A percentile compares a stretch with the other conserved stretches of the same genome.
Evolutionary conservation across 768 basidiomycete genomes (phyloP).

Genomic region (Tephrocybe sp.): DNA sequence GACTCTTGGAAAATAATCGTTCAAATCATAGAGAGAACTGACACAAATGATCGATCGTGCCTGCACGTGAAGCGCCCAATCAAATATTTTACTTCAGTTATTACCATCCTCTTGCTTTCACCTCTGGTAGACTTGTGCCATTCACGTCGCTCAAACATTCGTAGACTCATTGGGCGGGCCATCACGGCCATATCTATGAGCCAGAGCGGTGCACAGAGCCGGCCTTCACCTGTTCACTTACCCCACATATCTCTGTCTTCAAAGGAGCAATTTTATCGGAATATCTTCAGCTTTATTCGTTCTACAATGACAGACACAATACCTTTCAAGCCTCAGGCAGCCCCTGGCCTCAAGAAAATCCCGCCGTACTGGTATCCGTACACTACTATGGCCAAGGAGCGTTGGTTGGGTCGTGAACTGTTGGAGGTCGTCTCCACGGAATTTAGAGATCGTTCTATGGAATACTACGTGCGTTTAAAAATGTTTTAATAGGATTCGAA

Average conservation of each 20-base stretch:
- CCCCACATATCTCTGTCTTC: constrained; percentile 50
- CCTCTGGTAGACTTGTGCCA: not conserved
- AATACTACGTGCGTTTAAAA: constrained; percentile 81
- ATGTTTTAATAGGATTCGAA: constrained; percentile 2
- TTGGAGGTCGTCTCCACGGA: constrained; percentile 93
- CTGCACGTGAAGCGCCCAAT: not conserved
- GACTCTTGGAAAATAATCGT: too few species aligned
- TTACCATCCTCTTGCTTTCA: not conserved
- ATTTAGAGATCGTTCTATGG: constrained; percentile 90
- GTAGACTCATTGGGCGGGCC: constrained; percentile 12
- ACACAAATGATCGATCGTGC: too few species aligned
- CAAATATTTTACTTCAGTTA: not conserved
- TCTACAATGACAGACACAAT: constrained; percentile 45
- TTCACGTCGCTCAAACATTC: constrained; percentile 5
- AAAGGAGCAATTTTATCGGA: constrained; percentile 56
- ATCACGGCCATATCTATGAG: constrained; percentile 16
- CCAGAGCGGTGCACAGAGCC: constrained; percentile 5
- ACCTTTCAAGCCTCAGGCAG: constrained; percentile 26
- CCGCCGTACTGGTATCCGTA: constrained; percentile 93
- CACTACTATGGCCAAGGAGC: constrained; percentile 88
- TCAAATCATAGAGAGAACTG: too few species aligned
- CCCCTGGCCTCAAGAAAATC: constrained; percentile 69
- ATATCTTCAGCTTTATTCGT: constrained; percentile 51
- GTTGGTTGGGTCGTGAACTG: constrained; percentile 87
- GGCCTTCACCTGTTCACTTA: constrained; percentile 33